Base-by-base conservation (phyloP, 306 rosid species). In the Castanopsis chinensis region DNA sequence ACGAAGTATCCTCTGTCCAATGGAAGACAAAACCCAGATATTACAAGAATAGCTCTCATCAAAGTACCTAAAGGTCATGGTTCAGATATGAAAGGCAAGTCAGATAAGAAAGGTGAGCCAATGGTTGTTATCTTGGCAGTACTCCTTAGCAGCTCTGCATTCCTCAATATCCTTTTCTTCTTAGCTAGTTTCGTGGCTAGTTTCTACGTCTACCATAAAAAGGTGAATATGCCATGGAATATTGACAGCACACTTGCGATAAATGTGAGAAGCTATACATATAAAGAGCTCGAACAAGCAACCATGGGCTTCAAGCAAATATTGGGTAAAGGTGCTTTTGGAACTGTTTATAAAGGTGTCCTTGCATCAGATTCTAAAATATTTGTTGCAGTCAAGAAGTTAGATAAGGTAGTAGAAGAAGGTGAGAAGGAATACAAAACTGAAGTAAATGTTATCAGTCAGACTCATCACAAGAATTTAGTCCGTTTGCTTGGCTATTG, bases 301-400 rank as follows among this genome's bases (percentile, higher is more conserved):
- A 84, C 87, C 3, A 12, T 21, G 25, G 84, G 79, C 52, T 84
- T 76, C 76, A 84, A 64, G 72, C 80, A 83, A 61, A 53, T 18
- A 56, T 6, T 79, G 72, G 86, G 83, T 30, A 49, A 23, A 41
- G 83, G 86, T 41, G 71, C 81, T 79, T 83, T 75, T 45, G 84
- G 84, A 49, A 74, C 53, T 1, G 83, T 79, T 0, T 79, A 83
- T 69, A 83, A 83, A 79, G 86, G 33, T 0, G 74, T 70, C 10
- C 25, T 79, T 4, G 28, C 51, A 75, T 79, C 65, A 37, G 19
- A 68, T 8, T 33, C 83, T 0, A 74, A 68, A 53, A 83, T 23
- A 23, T 61, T 33, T 41, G 80, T 89, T 27, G 92, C 91, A 25
- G 86, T 89, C 4, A 87, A 89, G 37, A 77, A 78, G 70, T 61